Base-by-base conservation (phyloP, 108 stramenopile species). In the Schizochytrium sp. region DNA sequence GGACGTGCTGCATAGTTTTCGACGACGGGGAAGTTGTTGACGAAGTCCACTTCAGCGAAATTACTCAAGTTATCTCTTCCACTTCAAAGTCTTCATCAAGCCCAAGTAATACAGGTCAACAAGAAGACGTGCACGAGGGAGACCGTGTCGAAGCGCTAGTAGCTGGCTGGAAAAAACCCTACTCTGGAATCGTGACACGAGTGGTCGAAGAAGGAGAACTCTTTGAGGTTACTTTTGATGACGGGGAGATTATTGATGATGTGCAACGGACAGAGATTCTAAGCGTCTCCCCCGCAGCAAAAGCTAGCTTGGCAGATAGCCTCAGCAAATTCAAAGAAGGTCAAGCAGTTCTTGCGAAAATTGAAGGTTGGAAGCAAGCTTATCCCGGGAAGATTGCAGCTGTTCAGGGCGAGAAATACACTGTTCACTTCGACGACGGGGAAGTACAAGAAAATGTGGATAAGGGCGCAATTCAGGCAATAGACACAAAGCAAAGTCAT, bases 241-340 rank as follows among this genome's bases (percentile, higher is more conserved):
- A 83, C 47, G 76, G 76, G 5, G 76, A 83, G 76, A 40, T 83
- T 42, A 49, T 55, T 17, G 76, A 83, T 46, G 76, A 83, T 53
- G 76, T 83, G 7, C 76, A 83, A 83, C 28, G 19, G 15, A 3
- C 49, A 13, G 76, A 83, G 41, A 72, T 72, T 42, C 28, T 28
- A 28, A 28, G 28, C 28, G 28, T 28, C 28, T 28, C 28, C 28
- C 28, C 28, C 59, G n/a, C 59, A 60, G n/a, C 19, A 60, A 60
- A 60, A 60, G 59, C 59, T n/a, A 60, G n/a, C 28, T 28, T 28
- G 28, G 28, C 28, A 60, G 59, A 17, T n/a, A 17, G 59, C 59
- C 17, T 60, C 59, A n/a, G n/a, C 17, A 19, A 60, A 60, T 17
- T n/a, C 59, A 60, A 60, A n/a, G 19, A 60, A 60, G 17, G 59